phyloP scores from a whole-genome alignment of 768 basidiomycete genomes.

The Boletus coccyginus region DNA sequence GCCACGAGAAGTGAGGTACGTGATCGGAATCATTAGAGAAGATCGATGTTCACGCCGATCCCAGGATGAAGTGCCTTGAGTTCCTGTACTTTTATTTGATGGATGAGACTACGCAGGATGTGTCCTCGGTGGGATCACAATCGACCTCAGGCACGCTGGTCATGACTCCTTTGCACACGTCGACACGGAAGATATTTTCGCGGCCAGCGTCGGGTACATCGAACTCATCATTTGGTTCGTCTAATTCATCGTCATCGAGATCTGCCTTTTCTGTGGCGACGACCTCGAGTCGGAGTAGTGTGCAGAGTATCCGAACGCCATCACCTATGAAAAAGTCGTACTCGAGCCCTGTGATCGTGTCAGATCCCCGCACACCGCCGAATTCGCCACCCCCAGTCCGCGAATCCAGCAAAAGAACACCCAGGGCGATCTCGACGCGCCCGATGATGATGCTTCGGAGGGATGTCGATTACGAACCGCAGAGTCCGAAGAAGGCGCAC shows the following conservation, averaged over 20 bases:
- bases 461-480: constrained; percentile 72
- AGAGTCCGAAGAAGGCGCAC: constrained; percentile 62
- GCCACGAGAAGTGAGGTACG: constrained; percentile 83
- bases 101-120: constrained; percentile 57
- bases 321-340: constrained; percentile 44
- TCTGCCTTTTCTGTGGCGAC: constrained; percentile 41
- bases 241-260: constrained; percentile 30
- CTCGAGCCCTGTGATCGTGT: constrained; percentile 13
- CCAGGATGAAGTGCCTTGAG: constrained; percentile 93
- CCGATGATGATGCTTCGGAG: constrained; percentile 63
- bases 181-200: constrained; percentile 24
- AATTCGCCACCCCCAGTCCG: constrained; percentile 28
- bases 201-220: constrained; percentile 19
- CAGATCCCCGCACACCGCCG: constrained; percentile 22
- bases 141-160: constrained; percentile 33
- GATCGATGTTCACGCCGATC: constrained; percentile 1
- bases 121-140: constrained; percentile 23
- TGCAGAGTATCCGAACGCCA: constrained; percentile 31
- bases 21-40: constrained; percentile 46
- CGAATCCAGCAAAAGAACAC: constrained; percentile 19
- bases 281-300: constrained; percentile 28
- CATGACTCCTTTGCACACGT: constrained; percentile 23
- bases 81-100: constrained; percentile 94
- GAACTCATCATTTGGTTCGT: constrained; percentile 20
- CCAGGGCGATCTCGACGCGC: constrained; percentile 31